Evolutionary conservation across 1,284 basidiomycete species (phyloP).

Genomic region (Stygiomarasmius scandens): DNA sequence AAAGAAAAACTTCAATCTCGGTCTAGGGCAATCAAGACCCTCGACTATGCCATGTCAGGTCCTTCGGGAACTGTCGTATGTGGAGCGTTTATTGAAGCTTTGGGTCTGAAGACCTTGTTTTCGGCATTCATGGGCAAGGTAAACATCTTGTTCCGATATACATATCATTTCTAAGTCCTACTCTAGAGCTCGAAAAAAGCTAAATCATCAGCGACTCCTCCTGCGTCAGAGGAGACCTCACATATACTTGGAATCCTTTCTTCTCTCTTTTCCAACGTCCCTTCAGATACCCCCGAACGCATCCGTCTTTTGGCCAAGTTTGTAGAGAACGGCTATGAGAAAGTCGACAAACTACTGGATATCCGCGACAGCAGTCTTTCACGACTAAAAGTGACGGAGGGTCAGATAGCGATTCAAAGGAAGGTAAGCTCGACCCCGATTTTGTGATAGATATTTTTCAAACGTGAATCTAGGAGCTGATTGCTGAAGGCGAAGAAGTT

Average conservation of each 20-base stretch:
- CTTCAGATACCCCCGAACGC: conserved; percentile 81
- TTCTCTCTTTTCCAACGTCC: conserved; percentile 87
- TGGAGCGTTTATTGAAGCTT: conserved; percentile 84
- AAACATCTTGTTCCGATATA: conserved; percentile 1
- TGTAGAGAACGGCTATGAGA: conserved; percentile 89
- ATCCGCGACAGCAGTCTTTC: conserved; percentile 72
- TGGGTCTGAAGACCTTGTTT: conserved; percentile 90
- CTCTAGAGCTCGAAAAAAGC: conserved; percentile 61
- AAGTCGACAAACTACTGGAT: conserved; percentile 91
- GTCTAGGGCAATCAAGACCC: conserved; percentile 83
- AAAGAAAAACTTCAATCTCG: conserved; percentile 87
- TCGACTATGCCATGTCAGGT: conserved; percentile 91
- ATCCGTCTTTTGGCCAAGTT: conserved; percentile 92
- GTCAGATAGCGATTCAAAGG: conserved; percentile 67
- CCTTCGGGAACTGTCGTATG: conserved; percentile 76
- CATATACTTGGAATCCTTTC: conserved; percentile 89
- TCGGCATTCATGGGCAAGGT: conserved; percentile 94
- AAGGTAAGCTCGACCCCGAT: conserved; percentile 44
- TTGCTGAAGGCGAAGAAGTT: conserved; percentile 60
- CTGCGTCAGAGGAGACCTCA: conserved; percentile 80
- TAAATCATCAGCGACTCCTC: conserved; percentile 48
- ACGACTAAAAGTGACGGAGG: conserved; percentile 62
- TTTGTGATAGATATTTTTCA: neutral
- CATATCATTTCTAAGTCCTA: conserved; percentile 5
- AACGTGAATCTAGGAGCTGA: conserved; percentile 47